Evolutionary conservation across 257 asterid genomes (phyloP).

Genomic region (Primulina tabacum): DNA sequence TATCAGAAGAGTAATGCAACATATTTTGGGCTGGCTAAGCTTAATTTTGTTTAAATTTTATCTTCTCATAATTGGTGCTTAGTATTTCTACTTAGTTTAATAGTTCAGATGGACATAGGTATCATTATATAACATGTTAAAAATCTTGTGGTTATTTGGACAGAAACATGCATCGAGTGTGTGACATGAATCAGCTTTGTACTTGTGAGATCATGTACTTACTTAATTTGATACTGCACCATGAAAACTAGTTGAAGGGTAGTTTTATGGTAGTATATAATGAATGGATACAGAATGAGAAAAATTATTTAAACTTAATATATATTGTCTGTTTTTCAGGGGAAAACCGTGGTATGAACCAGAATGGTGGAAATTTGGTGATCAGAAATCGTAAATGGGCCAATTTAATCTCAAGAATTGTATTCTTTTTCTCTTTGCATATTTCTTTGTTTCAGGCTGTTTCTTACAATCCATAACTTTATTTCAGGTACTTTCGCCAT

Average conservation of each 20-base stretch:
- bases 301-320: slow-evolving; percentile 20
- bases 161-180: slow-evolving; percentile 6
- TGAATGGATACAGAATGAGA: neutral
- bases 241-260: slow-evolving; percentile 12
- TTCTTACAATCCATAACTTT: slow-evolving; percentile 18
- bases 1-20: slow-evolving; percentile 68
- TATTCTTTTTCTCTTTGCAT: neutral
- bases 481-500: slow-evolving; percentile 86
- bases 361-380: slow-evolving; percentile 98
- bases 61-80: slow-evolving; percentile 14
- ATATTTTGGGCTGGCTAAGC: slow-evolving; percentile 25
- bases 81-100: slow-evolving; percentile 3
- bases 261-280: neutral
- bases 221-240: slow-evolving; percentile 2
- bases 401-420: neutral
- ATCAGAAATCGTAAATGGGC: slow-evolving; percentile 77
- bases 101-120: neutral
- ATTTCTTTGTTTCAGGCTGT: slow-evolving; percentile 15
- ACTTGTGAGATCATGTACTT: neutral
- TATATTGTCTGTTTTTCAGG: slow-evolving; percentile 45
- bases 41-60: slow-evolving; percentile 8
- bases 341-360: slow-evolving; percentile 93
- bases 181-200: neutral
- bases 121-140: neutral
- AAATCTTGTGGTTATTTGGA: slow-evolving; percentile 8